These are phyloP conservation scores for Lunularia cruciata DNA, from an alignment of 225 moss, liverwort and hornwort genomes.

Conservation along the genomic window DNA sequence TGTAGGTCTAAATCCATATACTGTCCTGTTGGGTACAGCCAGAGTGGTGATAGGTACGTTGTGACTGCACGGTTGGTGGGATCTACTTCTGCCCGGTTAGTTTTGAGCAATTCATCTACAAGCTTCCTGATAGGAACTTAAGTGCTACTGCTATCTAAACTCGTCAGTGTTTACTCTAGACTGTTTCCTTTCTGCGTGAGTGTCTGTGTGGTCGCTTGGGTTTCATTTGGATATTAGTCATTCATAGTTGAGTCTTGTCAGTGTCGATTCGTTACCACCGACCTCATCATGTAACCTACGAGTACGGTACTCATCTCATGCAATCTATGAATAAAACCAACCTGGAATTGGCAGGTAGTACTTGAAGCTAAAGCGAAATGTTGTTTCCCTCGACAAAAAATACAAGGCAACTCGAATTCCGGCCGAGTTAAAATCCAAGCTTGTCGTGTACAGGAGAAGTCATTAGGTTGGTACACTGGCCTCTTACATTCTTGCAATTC, in stretches of 20 bases:
- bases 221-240: no score
- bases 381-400: constrained; percentile 34
- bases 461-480: constrained; percentile 1
- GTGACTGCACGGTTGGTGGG: constrained; percentile 30
- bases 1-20: no score
- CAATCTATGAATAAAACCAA: no score
- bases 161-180: no score
- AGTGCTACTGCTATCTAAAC: neutral
- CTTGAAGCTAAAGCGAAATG: constrained; percentile 37
- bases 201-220: no score
- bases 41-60: constrained; percentile 50
- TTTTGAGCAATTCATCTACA: constrained; percentile 44
- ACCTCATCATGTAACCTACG: no score
- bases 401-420: constrained; percentile 36
- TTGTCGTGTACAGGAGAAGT: constrained; percentile 17
- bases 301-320: no score
- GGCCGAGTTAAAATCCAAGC: constrained; percentile 31
- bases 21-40: constrained; percentile 21
- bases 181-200: no score
- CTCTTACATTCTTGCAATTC: no score
- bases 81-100: constrained; percentile 32
- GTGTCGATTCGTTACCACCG: no score
- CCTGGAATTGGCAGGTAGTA: constrained; percentile 23
- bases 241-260: no score
- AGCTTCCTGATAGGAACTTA: constrained; percentile 45